These are phyloP conservation scores for Aureobasidium sp. DNA, from an alignment of 2,329 filamentous ascomycete genomes.

Conservation along the genomic window DNA sequence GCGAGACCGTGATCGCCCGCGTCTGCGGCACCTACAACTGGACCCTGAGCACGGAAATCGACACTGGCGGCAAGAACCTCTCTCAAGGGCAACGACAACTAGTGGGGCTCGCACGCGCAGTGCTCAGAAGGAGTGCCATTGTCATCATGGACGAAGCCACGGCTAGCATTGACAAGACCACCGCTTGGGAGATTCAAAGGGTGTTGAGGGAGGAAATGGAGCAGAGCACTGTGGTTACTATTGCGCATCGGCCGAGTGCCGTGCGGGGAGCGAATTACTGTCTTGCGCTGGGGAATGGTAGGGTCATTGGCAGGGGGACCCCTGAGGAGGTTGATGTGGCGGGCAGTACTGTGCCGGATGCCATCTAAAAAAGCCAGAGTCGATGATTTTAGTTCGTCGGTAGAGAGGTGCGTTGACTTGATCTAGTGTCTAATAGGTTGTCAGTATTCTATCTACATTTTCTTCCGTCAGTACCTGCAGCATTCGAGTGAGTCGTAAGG, in stretches of 20 bases:
- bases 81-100: conserved; percentile 60
- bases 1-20: conserved; percentile 46
- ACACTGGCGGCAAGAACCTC: conserved; percentile 55
- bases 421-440: too few relatives aligned
- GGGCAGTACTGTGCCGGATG: background rate
- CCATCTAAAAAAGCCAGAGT: background rate
- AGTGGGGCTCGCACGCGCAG: conserved; percentile 56
- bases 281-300: conserved; percentile 48
- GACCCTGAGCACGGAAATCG: conserved; percentile 50
- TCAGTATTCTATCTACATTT: too few relatives aligned
- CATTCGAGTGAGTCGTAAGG: too few relatives aligned
- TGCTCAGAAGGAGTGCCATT: conserved; percentile 54
- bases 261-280: conserved; percentile 53
- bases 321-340: conserved; percentile 25
- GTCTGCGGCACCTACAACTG: conserved; percentile 50
- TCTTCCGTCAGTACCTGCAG: too few relatives aligned
- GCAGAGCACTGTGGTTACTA: conserved; percentile 56
- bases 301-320: conserved; percentile 34
- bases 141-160: conserved; percentile 62
- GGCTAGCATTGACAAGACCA: conserved; percentile 57
- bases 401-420: too few relatives aligned
- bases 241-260: conserved; percentile 58
- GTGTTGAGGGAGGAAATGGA: conserved; percentile 51
- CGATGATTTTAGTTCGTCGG: too few relatives aligned
- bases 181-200: conserved; percentile 49